Evolutionary conservation across 2,329 filamentous ascomycete species (phyloP).

Genomic region (Grosmannia serpens): DNA sequence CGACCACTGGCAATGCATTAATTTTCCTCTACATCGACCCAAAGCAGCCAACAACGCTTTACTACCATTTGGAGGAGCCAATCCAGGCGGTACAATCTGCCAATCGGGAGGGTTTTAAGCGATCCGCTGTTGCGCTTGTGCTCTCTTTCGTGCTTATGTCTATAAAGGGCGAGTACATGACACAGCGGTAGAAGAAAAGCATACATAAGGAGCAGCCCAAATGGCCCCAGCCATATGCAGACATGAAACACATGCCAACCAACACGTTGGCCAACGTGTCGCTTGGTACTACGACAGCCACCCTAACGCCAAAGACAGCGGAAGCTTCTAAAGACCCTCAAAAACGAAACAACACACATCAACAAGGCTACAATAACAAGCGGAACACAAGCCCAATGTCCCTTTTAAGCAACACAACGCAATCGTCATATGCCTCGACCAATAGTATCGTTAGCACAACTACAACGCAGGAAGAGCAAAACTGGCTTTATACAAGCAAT

Average conservation of each 20-base stretch:
- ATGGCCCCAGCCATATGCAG: slow-evolving; percentile 3
- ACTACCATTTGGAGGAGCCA: slow-evolving; percentile 5
- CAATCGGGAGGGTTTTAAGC: not conserved
- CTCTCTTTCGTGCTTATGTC: slow-evolving; percentile 2
- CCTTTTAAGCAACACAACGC: not conserved
- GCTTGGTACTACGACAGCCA: not conserved
- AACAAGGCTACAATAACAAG: not conserved
- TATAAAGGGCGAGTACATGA: slow-evolving; percentile 3
- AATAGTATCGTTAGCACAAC: not conserved
- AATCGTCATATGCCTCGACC: not conserved
- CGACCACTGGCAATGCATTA: slow-evolving; percentile 2
- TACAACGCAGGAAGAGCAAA: not conserved
- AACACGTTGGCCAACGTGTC: not conserved
- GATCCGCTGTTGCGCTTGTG: slow-evolving; percentile 2
- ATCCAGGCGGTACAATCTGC: not conserved
- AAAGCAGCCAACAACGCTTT: not conserved
- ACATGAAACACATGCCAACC: not conserved
- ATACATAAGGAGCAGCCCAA: not conserved
- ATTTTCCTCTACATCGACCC: slow-evolving; percentile 3
- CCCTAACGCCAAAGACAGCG: not conserved
- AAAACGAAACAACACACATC: not conserved
- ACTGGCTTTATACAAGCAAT: not conserved
- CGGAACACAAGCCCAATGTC: not conserved
- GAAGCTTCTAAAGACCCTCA: not conserved
- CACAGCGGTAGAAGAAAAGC: slow-evolving; percentile 3